Evolutionary conservation across 2,329 filamentous ascomycete species (phyloP).

Genomic region (Scorias spongiosa): DNA sequence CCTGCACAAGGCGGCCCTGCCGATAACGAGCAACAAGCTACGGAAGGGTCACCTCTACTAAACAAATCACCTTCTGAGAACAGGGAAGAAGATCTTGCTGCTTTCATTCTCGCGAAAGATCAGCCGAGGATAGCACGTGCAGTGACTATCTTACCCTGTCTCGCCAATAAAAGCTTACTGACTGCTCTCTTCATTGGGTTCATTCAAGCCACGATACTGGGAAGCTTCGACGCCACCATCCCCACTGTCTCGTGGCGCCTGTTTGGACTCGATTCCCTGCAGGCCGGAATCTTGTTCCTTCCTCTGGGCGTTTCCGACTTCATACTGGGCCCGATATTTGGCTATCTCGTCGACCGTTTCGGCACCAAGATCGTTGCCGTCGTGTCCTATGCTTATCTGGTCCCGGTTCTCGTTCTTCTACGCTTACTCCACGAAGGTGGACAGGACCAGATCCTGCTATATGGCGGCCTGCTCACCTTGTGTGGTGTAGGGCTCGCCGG

Average conservation of each 20-base stretch:
- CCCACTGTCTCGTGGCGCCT: constrained; percentile 28
- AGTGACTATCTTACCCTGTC: constrained; percentile 33
- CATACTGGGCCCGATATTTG: constrained; percentile 31
- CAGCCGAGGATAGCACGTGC: constrained; percentile 25
- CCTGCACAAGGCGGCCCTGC: constrained; percentile 9
- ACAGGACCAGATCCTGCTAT: constrained; percentile 29
- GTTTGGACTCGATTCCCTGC: constrained; percentile 30
- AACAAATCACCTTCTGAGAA: constrained; percentile 13
- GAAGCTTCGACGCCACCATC: constrained; percentile 33
- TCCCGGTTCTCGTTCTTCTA: constrained; percentile 28
- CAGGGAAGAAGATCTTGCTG: constrained; percentile 10
- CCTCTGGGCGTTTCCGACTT: constrained; percentile 30
- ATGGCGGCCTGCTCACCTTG: constrained; percentile 30
- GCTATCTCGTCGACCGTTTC: constrained; percentile 32
- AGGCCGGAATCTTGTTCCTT: constrained; percentile 31
- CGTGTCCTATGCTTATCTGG: constrained; percentile 27
- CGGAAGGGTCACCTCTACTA: constrained; percentile 27
- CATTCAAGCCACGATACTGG: constrained; percentile 29
- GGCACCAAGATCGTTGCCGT: constrained; percentile 29
- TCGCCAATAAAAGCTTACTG: constrained; percentile 26
- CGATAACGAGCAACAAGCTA: constrained; percentile 7
- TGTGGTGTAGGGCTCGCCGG: constrained; percentile 38
- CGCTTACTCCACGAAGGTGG: constrained; percentile 28
- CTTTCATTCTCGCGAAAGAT: constrained; percentile 30
- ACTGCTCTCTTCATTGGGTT: constrained; percentile 26